Evolutionary conservation across 2,329 filamentous ascomycete species (phyloP).

Genomic region (Ceratocystis cubensis): DNA sequence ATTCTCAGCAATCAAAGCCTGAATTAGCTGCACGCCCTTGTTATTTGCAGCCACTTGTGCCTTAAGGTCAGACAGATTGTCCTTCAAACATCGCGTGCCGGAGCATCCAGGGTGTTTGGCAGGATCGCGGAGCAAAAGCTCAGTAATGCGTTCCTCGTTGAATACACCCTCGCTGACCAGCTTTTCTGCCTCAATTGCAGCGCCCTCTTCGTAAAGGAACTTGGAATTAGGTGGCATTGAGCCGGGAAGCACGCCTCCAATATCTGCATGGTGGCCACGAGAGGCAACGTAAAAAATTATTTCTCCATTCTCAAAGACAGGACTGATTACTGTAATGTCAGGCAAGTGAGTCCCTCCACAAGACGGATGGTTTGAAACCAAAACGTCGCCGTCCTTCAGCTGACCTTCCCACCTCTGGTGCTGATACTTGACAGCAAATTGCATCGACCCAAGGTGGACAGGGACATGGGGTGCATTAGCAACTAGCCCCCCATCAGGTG

Average conservation of each 20-base stretch:
- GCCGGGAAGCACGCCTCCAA: slow-evolving; percentile 67
- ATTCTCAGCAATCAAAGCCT: slow-evolving; percentile 62
- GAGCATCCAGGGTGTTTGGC: slow-evolving; percentile 63
- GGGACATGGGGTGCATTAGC: slow-evolving; percentile 71
- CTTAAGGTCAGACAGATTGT: slow-evolving; percentile 73
- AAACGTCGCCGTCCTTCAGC: slow-evolving; percentile 64
- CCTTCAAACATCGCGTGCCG: slow-evolving; percentile 63
- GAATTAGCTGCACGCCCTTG: slow-evolving; percentile 73
- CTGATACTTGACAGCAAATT: slow-evolving; percentile 65
- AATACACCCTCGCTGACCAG: slow-evolving; percentile 65
- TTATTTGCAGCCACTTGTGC: slow-evolving; percentile 76
- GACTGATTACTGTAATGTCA: slow-evolving; percentile 70
- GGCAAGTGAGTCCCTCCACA: slow-evolving; percentile 73
- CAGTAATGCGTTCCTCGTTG: slow-evolving; percentile 62
- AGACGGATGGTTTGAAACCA: slow-evolving; percentile 74
- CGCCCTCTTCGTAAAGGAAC: slow-evolving; percentile 50
- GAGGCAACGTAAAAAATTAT: slow-evolving; percentile 76
- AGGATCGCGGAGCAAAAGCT: slow-evolving; percentile 61
- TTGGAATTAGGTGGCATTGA: slow-evolving; percentile 67
- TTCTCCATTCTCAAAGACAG: slow-evolving; percentile 53
- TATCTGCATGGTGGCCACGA: slow-evolving; percentile 72
- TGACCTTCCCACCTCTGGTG: slow-evolving; percentile 68
- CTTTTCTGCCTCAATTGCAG: slow-evolving; percentile 52
- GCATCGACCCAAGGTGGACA: slow-evolving; percentile 72
- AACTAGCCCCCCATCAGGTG: slow-evolving; percentile 60